Evolutionary conservation across 805 yeast genomes (phyloP).

Genomic region (Ogataea wickerhamii): DNA sequence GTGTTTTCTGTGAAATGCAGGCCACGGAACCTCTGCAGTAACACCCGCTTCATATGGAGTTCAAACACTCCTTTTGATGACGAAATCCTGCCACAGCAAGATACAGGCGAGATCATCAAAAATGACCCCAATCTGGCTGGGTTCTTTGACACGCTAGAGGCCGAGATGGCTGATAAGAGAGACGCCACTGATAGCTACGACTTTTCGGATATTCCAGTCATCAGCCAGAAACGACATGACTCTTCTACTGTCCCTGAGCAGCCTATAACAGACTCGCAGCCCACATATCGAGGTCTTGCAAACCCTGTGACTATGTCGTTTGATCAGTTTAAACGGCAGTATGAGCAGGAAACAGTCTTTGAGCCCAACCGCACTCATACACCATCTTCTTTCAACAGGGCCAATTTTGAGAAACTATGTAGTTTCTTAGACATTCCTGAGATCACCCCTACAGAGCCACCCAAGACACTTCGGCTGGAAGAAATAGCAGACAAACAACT

Average conservation of each 20-base stretch:
- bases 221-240: conserved; percentile 3
- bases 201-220: conserved; percentile 20
- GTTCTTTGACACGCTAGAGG: conserved; percentile 19
- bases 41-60: background rate
- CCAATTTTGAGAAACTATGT: conserved; percentile 3
- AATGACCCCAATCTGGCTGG: conserved; percentile 29
- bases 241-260: no score
- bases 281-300: background rate
- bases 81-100: conserved; percentile 9
- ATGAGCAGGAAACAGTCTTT: conserved; percentile 1
- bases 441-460: conserved; percentile 6
- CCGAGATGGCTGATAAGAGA: background rate
- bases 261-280: background rate
- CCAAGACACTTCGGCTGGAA: conserved; percentile 10
- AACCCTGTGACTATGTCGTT: conserved; percentile 25
- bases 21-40: no score
- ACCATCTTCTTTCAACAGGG: conserved; percentile 3
- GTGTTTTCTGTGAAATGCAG: no score
- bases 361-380: background rate
- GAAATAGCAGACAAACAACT: conserved; percentile 12
- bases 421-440: conserved; percentile 17
- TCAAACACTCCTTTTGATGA: conserved; percentile 18
- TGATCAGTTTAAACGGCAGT: conserved; percentile 15
- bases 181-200: conserved; percentile 10
- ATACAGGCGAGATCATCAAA: conserved; percentile 21